A percentile compares a stretch with the other conserved stretches of the same genome.
phyloP scores from a whole-genome alignment of 495 filamentous ascomycete genomes.

The Penicillium atrosanguineum region DNA sequence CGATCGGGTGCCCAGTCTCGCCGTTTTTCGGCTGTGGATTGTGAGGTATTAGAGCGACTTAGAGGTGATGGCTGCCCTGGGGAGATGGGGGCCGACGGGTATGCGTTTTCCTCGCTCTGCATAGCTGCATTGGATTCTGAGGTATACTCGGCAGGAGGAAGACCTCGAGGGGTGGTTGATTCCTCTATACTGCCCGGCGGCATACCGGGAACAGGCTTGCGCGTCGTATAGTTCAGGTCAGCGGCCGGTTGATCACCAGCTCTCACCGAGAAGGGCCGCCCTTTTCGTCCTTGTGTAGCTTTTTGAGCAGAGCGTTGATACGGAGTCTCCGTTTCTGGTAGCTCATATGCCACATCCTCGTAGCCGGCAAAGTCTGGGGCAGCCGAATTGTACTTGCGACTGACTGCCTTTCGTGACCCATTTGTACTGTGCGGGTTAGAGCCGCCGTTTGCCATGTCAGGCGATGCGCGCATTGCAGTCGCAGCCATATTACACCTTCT shows the following conservation, averaged over 20 bases:
- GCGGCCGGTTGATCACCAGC: constrained; percentile 13
- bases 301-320: constrained; percentile 2
- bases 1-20: constrained; percentile 67
- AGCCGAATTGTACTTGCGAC: constrained; percentile 12
- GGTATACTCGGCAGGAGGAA: constrained; percentile 10
- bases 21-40: constrained; percentile 27
- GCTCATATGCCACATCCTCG: constrained; percentile 8
- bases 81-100: neutral
- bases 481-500: constrained; percentile 15
- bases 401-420: constrained; percentile 6
- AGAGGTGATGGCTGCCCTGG: constrained; percentile 13
- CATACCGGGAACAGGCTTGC: constrained; percentile 6
- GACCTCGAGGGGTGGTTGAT: constrained; percentile 24
- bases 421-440: constrained; percentile 8
- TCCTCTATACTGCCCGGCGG: constrained; percentile 11
- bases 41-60: constrained; percentile 37
- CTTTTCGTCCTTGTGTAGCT: neutral
- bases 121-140: neutral
- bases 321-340: neutral
- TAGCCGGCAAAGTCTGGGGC: neutral
- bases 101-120: constrained; percentile 9
- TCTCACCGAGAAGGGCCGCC: constrained; percentile 21
- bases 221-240: constrained; percentile 23
- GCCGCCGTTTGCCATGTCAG: constrained; percentile 22
- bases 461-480: constrained; percentile 16